These are phyloP conservation scores for Dioszegia aurantiaca DNA, from an alignment of 768 basidiomycete genomes.

Conservation along the genomic window DNA sequence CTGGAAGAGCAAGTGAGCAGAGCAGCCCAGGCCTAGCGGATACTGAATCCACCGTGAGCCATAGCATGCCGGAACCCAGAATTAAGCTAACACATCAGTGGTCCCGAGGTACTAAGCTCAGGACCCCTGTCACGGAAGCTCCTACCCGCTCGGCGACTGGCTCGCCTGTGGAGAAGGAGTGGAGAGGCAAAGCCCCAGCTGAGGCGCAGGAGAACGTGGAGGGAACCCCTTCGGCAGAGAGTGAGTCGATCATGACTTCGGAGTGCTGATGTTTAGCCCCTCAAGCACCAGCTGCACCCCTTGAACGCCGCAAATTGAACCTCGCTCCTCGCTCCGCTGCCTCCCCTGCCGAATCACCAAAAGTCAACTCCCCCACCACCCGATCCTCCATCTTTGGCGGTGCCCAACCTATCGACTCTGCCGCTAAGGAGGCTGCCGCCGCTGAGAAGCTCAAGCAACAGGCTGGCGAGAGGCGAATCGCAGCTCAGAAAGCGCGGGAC, in stretches of 20 bases:
- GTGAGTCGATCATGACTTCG: conserved; percentile 9
- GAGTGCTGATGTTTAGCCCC: conserved; percentile 60
- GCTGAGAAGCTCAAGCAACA: conserved; percentile 43
- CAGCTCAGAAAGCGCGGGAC: conserved; percentile 37
- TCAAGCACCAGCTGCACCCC: conserved; percentile 66
- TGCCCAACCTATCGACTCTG: conserved; percentile 84
- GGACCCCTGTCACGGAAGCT: conserved; percentile 31
- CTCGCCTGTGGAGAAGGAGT: conserved; percentile 46
- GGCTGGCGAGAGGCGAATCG: conserved; percentile 38
- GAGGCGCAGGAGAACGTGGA: conserved; percentile 32
- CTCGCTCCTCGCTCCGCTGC: conserved; percentile 72
- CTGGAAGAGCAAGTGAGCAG: conserved; percentile 18
- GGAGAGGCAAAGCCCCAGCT: conserved; percentile 38
- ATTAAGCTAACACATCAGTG: conserved; percentile 39
- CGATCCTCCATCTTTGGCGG: conserved; percentile 76
- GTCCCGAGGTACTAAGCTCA: conserved; percentile 50
- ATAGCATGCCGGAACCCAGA: background rate
- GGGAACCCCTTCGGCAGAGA: conserved; percentile 14
- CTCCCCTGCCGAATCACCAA: conserved; percentile 60
- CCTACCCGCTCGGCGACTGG: conserved; percentile 20
- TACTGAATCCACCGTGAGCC: conserved; percentile 62
- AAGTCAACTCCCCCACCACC: conserved; percentile 56
- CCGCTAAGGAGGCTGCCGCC: conserved; percentile 60
- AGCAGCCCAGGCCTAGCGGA: conserved; percentile 59
- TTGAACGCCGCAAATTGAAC: conserved; percentile 75